These are phyloP conservation scores for Pichia sp. DNA, from an alignment of 1,139 yeast species.

Conservation along the genomic window DNA sequence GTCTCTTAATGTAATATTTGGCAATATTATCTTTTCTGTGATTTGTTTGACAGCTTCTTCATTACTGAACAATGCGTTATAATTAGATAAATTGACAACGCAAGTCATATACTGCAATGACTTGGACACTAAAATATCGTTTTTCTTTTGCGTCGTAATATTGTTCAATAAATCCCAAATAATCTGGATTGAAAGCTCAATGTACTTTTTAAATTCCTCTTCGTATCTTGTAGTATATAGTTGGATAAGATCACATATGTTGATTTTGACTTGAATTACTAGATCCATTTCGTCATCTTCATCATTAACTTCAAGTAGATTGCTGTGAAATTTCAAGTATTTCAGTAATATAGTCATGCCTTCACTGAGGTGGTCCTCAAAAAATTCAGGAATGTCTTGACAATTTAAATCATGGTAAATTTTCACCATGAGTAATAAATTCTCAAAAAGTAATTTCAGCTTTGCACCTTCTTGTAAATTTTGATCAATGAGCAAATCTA, in stretches of 20 bases:
- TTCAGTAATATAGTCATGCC: conserved; percentile 83
- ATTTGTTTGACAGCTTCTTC: conserved; percentile 72
- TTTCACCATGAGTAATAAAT: conserved; percentile 66
- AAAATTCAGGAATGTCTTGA: conserved; percentile 96
- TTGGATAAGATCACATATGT: conserved; percentile 80
- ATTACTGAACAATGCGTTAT: conserved; percentile 59
- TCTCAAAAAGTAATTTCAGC: conserved; percentile 59
- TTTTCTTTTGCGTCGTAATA: conserved; percentile 67
- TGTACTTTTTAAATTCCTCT: conserved; percentile 77
- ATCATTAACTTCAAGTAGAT: conserved; percentile 49
- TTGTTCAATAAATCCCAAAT: conserved; percentile 75
- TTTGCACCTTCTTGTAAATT: conserved; percentile 45
- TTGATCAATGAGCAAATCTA: conserved; percentile 61
- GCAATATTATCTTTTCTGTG: conserved; percentile 78
- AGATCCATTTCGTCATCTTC: conserved; percentile 74
- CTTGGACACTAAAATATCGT: conserved; percentile 79
- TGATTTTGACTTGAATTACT: conserved; percentile 70
- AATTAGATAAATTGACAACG: conserved; percentile 66
- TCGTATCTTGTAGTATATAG: conserved; percentile 88
- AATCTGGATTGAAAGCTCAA: conserved; percentile 73
- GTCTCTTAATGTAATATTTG: conserved; percentile 80
- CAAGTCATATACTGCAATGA: conserved; percentile 79
- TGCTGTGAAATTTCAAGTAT: conserved; percentile 61
- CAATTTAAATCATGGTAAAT: conserved; percentile 91
- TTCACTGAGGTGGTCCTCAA: conserved; percentile 78